phyloP scores from a whole-genome alignment of 225 moss, liverwort and hornwort genomes.

The Pleurozium schreberi region DNA sequence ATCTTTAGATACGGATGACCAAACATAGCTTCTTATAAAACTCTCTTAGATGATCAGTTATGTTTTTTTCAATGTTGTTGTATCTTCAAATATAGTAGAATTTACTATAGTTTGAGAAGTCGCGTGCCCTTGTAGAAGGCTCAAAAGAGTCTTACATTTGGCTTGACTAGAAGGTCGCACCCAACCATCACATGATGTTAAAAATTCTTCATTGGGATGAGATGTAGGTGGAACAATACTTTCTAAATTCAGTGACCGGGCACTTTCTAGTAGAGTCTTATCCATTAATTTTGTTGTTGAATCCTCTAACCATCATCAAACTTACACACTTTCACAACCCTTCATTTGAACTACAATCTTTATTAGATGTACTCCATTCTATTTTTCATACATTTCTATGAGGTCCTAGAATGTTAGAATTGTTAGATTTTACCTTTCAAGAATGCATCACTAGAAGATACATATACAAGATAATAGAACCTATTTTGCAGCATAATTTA shows the following conservation, averaged over 20 bases:
- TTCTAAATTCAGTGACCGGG: neutral
- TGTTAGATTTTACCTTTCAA: neutral
- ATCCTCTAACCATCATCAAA: neutral
- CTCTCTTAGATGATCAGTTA: neutral
- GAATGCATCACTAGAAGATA: neutral
- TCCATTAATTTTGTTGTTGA: neutral
- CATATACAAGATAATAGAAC: neutral
- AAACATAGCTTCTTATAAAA: neutral
- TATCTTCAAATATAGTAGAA: neutral
- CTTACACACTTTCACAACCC: neutral
- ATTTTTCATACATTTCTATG: neutral
- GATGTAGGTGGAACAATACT: neutral
- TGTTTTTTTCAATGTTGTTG: neutral
- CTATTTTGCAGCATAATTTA: neutral
- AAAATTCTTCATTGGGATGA: neutral
- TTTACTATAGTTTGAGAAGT: neutral
- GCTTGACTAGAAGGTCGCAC: neutral
- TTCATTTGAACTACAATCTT: neutral
- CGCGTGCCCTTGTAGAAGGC: neutral
- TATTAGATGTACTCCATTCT: neutral
- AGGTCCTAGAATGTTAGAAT: neutral
- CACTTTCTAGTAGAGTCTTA: neutral
- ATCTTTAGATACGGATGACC: neutral
- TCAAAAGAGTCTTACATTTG: conserved; percentile 1
- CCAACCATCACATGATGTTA: conserved; percentile 5